Percentiles rank a stretch among this genome's conserved stretches.
phyloP scores from a whole-genome alignment of 768 basidiomycete species.

The Xanthoconium stramineum region DNA sequence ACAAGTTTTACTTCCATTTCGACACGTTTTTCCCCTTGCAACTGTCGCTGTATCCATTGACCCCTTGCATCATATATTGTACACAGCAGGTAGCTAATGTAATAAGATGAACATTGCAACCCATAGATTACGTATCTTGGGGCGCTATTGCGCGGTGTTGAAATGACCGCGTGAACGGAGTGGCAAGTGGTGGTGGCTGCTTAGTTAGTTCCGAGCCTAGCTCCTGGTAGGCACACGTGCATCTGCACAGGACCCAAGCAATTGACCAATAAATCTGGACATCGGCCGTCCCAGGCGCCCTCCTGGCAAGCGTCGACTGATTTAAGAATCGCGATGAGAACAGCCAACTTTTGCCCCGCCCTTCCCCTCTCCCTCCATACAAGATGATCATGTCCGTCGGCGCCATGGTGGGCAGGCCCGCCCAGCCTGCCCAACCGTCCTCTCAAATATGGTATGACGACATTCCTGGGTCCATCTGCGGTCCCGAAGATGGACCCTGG shows the following conservation, averaged over 20 bases:
- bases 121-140: conserved; percentile 13
- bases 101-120: conserved; percentile 13
- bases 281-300: conserved; percentile 13
- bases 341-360: conserved; percentile 5
- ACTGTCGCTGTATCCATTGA: conserved; percentile 17
- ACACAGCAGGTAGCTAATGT: conserved; percentile 24
- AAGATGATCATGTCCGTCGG: conserved; percentile 19
- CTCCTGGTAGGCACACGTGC: conserved; percentile 25
- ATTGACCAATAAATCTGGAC: conserved; percentile 23
- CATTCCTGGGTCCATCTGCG: conserved; percentile 59
- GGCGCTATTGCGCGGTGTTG: conserved; percentile 4
- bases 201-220: conserved; percentile 6
- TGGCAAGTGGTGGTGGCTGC: conserved; percentile 14
- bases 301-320: conserved; percentile 28
- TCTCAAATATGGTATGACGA: conserved; percentile 55
- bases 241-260: conserved; percentile 19
- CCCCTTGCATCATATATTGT: conserved; percentile 15
- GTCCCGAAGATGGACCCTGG: conserved; percentile 64
- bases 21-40: conserved; percentile 11
- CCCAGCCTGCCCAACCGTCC: conserved; percentile 15
- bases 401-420: conserved; percentile 11
- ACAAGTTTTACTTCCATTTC: conserved; percentile 3
- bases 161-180: conserved; percentile 29
- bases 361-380: background rate
- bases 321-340: conserved; percentile 21